Evolutionary conservation across 164 flowering plant genomes (phyloP).

Genomic region (Magnolia officinalis): DNA sequence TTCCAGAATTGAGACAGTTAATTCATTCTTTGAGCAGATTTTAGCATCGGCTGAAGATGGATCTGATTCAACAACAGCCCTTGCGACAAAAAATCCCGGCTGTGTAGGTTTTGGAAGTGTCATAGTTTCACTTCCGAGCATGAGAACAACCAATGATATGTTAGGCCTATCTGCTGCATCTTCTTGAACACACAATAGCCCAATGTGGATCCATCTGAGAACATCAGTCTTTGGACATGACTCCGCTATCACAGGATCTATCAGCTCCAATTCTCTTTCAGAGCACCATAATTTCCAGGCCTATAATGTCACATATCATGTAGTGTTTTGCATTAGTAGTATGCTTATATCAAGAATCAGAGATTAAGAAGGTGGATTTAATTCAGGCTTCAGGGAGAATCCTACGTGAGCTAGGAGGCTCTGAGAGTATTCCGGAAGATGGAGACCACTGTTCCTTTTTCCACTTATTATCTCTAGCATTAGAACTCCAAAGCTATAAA

Average conservation of each 20-base stretch:
- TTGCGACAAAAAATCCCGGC: conserved; percentile 1
- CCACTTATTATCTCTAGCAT: conserved; percentile 16
- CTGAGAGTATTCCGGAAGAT: background rate
- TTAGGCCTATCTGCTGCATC: conserved; percentile 11
- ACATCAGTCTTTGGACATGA: conserved; percentile 4
- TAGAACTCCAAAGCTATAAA: conserved; percentile 14
- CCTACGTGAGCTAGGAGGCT: conserved; percentile 6
- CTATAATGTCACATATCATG: conserved; percentile 1
- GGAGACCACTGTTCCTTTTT: conserved; percentile 1
- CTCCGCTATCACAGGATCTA: conserved; percentile 4
- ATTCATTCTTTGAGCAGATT: background rate
- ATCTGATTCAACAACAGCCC: background rate
- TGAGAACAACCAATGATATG: conserved; percentile 6
- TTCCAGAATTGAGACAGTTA: background rate
- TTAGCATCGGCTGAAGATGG: conserved; percentile 5
- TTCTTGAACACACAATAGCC: conserved; percentile 12
- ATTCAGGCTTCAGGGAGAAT: too few relatives aligned
- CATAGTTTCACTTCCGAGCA: background rate
- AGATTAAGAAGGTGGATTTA: background rate
- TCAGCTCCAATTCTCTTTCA: conserved; percentile 1
- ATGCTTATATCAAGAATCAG: background rate
- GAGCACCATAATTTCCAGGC: conserved; percentile 10
- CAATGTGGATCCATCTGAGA: conserved; percentile 11
- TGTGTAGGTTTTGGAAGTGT: conserved; percentile 3
- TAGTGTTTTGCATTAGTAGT: background rate